Base-by-base conservation (phyloP, 257 asterid species). In the Fraxinus excelsior region DNA sequence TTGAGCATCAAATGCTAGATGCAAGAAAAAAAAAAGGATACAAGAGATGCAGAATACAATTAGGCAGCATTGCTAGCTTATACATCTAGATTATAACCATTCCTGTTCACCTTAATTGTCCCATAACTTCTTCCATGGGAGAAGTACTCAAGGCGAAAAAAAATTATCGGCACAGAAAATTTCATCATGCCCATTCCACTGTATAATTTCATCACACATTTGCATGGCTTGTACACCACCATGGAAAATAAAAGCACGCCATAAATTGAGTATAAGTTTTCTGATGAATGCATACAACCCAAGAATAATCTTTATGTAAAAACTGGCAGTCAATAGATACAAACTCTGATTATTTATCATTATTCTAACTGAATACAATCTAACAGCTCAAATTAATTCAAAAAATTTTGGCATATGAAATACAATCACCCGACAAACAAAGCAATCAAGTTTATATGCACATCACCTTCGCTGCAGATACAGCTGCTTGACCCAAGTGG, bases 381-480 rank as follows among this genome's bases (percentile, higher is more conserved):
- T n/a, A 19, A 6, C 9, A 19, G 8, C 23, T 4, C 23, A 53
- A 53, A 53, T 53, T 16, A 53, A 53, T 53, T 16, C 25, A 7
- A 53, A 2, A 19, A 6, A 19, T 53, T 44, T 3, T 16, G n/a
- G 64, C 56, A 32, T 3, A 68, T 46, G 28, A 62, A 74, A 32
- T 11, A 67, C 67, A 69, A 56, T 80, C 60, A 73, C 67, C 65
- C 67, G 29, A 84, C 67, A 78, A 74, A 70, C 58, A 76, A 42
- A 75, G 73, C n/a, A 78, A 5, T 56, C 31, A 42, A 70, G 75
- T 46, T 73, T n/a, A 70, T 23, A 25, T 67, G 76, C n/a, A 58
- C 77, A 81, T 86, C 79, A 93, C 98, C 99, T 93, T 91, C 53
- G 99, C 99, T 66, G 99, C 99, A 85, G 98, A 91, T 46, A 96